A percentile compares a stretch with the other conserved stretches of the same genome.
Conservation (phyloP, 805 yeast species). For the Candida ortonii region DNA sequence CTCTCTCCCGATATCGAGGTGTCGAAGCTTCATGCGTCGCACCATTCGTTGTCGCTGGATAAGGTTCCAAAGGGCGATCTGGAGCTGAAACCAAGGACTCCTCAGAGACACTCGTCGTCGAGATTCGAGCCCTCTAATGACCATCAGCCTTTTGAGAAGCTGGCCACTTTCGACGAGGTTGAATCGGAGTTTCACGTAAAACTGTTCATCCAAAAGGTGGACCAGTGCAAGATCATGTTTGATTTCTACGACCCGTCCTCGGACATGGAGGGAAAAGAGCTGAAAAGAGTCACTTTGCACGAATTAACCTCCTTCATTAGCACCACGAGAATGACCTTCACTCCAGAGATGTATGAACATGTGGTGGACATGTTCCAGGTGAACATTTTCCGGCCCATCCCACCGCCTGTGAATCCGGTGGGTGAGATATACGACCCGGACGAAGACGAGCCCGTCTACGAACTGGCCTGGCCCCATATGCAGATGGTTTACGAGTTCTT, state of each 20-base stretch:
- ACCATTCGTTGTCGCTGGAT: constrained; percentile 29
- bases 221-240: constrained; percentile 91
- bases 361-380: constrained; percentile 87
- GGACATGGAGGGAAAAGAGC: constrained; percentile 89
- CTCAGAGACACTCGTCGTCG: constrained; percentile 89
- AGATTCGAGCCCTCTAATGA: constrained; percentile 78
- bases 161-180: constrained; percentile 88
- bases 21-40: constrained; percentile 31
- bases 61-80: constrained; percentile 59
- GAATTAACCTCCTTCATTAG: constrained; percentile 88
- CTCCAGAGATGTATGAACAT: constrained; percentile 86
- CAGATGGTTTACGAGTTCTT: constrained; percentile 94
- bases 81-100: constrained; percentile 68
- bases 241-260: constrained; percentile 92
- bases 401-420: constrained; percentile 96
- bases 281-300: constrained; percentile 80
- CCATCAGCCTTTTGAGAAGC: constrained; percentile 62
- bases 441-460: constrained; percentile 96
- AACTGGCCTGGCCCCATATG: constrained; percentile 99
- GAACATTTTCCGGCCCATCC: constrained; percentile 91
- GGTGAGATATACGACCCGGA: constrained; percentile 98
- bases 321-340: constrained; percentile 75
- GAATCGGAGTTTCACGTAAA: constrained; percentile 71
- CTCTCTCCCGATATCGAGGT: constrained; percentile 26
- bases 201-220: constrained; percentile 81